Percentiles rank a stretch among this genome's conserved stretches.
Evolutionary conservation across 2,329 filamentous ascomycete genomes (phyloP).

Genomic region (Ophiostoma quercus): DNA sequence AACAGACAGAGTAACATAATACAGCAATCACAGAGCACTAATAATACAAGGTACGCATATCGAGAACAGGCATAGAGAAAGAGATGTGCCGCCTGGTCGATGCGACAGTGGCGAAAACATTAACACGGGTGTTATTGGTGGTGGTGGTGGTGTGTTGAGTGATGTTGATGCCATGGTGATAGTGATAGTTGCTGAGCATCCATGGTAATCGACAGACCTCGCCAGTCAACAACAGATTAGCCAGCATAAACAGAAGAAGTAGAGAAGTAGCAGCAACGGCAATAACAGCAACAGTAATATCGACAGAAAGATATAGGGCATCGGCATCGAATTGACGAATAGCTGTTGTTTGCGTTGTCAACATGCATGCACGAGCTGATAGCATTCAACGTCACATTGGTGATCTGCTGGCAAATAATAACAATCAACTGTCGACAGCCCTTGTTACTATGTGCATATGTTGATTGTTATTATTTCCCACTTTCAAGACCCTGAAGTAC

Average conservation of each 20-base stretch:
- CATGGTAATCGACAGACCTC: neutral
- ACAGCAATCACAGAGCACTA: too few species aligned
- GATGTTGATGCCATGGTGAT: neutral
- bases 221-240: neutral
- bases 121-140: neutral
- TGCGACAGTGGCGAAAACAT: conserved; percentile 9
- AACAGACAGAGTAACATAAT: too few species aligned
- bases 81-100: neutral
- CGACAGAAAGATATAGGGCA: too few species aligned
- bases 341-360: neutral
- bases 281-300: neutral
- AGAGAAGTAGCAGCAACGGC: neutral
- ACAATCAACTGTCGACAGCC: neutral
- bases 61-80: neutral
- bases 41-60: too few species aligned
- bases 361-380: conserved; percentile 2
- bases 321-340: neutral
- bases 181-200: neutral
- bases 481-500: too few species aligned
- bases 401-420: neutral
- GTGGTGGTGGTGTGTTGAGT: neutral
- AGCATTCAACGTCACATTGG: neutral
- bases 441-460: too few species aligned
- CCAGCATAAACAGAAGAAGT: neutral
- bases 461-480: too few species aligned